Percentiles rank a stretch among this genome's conserved stretches.
Evolutionary conservation across 108 stramenopile species (phyloP).

Genomic region (Bacterosira constricta): DNA sequence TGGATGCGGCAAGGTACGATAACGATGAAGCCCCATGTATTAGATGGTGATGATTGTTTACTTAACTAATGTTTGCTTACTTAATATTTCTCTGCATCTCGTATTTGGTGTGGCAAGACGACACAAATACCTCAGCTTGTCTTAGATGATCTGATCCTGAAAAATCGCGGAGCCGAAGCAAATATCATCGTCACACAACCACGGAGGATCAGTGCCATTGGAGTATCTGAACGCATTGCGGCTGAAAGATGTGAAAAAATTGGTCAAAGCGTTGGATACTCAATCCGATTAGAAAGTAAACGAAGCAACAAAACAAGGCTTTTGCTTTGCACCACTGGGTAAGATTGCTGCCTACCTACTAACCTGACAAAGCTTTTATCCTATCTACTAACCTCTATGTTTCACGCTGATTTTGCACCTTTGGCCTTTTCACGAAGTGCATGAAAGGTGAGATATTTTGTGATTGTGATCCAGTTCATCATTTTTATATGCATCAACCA

Average conservation of each 20-base stretch:
- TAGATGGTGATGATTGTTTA: too few relatives aligned
- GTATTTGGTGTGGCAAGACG: conserved; percentile 68
- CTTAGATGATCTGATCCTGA: conserved; percentile 77
- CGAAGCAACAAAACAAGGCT: conserved; percentile 70
- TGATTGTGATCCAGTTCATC: conserved; percentile 70
- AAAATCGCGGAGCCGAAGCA: conserved; percentile 69
- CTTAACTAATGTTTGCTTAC: too few relatives aligned
- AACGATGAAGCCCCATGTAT: too few relatives aligned
- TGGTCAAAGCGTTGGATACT: conserved; percentile 88
- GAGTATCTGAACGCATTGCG: conserved; percentile 90
- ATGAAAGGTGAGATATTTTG: too few relatives aligned
- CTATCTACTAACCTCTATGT: too few relatives aligned
- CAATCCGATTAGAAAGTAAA: conserved; percentile 83
- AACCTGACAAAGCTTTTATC: too few relatives aligned
- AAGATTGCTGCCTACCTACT: not conserved
- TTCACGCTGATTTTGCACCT: not conserved
- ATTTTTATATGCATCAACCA: too few relatives aligned
- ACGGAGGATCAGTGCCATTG: conserved; percentile 89
- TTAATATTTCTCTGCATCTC: too few relatives aligned
- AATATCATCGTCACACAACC: conserved; percentile 94
- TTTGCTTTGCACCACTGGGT: conserved; percentile 84
- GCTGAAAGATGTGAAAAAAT: conserved; percentile 77
- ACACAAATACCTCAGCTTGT: conserved; percentile 80
- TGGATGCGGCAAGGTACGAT: too few relatives aligned
- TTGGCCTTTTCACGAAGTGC: not conserved